Evolutionary conservation across 129 eudicot species (phyloP).

Genomic region (Oenanthe sinensis): DNA sequence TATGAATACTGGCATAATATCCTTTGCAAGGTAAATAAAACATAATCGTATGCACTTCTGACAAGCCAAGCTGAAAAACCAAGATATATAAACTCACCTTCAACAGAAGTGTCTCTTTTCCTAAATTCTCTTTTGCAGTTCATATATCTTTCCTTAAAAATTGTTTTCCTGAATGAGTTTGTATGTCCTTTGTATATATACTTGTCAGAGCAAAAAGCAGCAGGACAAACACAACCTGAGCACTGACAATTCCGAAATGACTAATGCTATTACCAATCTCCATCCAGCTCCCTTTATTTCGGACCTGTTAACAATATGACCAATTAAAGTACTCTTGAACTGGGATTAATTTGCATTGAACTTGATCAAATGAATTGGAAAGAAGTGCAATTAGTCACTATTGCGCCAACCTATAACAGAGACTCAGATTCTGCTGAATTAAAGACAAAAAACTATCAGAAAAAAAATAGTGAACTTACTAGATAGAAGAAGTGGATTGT

Average conservation of each 20-base stretch:
- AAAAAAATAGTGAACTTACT: slow-evolving; percentile 32
- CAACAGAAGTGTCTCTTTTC: not conserved
- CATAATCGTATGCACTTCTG: not conserved
- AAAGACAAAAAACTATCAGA: not conserved
- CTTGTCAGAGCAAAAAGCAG: slow-evolving; percentile 80
- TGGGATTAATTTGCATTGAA: not conserved
- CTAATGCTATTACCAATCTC: slow-evolving; percentile 98
- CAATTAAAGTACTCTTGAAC: not conserved
- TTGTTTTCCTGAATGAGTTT: slow-evolving; percentile 35
- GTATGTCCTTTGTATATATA: slow-evolving; percentile 73
- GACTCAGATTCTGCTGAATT: not conserved
- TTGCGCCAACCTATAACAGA: not conserved
- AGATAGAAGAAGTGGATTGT: slow-evolving; percentile 97
- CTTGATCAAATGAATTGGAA: not conserved
- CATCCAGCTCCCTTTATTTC: slow-evolving; percentile 99
- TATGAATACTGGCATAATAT: too few species aligned
- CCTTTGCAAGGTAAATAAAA: not conserved
- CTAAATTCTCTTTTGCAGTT: not conserved
- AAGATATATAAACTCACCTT: not conserved
- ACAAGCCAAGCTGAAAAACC: not conserved
- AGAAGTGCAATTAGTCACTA: not conserved
- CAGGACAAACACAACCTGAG: slow-evolving; percentile 93
- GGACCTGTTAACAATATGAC: slow-evolving; percentile 43
- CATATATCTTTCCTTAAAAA: slow-evolving; percentile 46
- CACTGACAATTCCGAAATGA: slow-evolving; percentile 98